These are phyloP conservation scores for Trichoderma sp. DNA, from an alignment of 2,329 filamentous ascomycete species.

Conservation along the genomic window DNA sequence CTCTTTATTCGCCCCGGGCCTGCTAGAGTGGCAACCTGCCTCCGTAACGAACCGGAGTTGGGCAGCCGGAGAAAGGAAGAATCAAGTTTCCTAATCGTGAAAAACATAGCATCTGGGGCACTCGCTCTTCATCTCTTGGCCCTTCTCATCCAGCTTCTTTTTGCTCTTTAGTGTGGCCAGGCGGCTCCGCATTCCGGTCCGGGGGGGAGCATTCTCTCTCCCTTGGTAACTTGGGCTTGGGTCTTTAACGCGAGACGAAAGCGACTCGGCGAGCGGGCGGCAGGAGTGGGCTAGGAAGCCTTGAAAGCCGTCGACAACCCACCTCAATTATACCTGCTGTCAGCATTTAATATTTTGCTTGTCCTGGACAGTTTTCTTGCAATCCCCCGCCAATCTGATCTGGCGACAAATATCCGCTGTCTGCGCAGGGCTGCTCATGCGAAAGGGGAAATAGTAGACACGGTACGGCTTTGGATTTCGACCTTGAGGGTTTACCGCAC, in stretches of 20 bases:
- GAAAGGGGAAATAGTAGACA: background rate
- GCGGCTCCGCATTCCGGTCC: conserved; percentile 24
- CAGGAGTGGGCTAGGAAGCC: conserved; percentile 17
- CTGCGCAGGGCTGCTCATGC: background rate
- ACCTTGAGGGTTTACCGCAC: background rate
- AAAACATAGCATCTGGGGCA: background rate
- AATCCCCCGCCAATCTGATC: conserved; percentile 10
- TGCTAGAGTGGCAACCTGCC: conserved; percentile 9
- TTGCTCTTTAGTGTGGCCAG: conserved; percentile 14
- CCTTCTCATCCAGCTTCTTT: conserved; percentile 9
- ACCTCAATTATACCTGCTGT: conserved; percentile 13
- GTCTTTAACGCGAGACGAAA: conserved; percentile 8
- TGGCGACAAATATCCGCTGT: background rate
- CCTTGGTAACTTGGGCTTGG: background rate
- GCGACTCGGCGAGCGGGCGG: conserved; percentile 10
- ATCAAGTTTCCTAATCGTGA: background rate
- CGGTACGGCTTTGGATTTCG: background rate
- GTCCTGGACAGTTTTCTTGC: background rate
- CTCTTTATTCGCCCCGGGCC: conserved; percentile 7
- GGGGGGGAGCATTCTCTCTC: background rate
- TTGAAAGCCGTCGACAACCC: conserved; percentile 9
- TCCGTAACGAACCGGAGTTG: conserved; percentile 10
- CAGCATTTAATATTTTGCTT: conserved; percentile 19
- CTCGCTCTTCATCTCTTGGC: background rate
- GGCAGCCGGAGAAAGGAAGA: background rate